Conservation (phyloP, 2,329 filamentous ascomycete genomes). For the Pseudogymnoascus sp. region DNA sequence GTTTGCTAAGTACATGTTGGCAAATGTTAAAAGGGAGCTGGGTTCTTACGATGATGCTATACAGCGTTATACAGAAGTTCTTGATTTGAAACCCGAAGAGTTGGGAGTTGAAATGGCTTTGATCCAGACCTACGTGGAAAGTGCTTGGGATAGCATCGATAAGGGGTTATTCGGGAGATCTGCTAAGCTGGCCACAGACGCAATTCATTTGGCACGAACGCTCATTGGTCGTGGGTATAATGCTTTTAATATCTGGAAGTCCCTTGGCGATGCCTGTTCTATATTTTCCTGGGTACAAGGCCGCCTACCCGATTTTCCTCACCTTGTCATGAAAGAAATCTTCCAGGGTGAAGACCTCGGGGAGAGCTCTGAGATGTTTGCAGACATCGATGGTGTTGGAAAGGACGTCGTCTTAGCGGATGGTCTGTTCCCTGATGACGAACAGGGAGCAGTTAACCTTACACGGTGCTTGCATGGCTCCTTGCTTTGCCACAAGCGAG, state of each 20-base stretch:
- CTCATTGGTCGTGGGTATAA: slow-evolving; percentile 51
- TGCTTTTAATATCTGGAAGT: slow-evolving; percentile 94
- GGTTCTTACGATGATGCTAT: slow-evolving; percentile 85
- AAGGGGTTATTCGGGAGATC: slow-evolving; percentile 83
- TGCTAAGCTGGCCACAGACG: slow-evolving; percentile 58
- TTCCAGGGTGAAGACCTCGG: slow-evolving; percentile 46
- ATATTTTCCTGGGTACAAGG: slow-evolving; percentile 73
- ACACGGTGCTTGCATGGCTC: slow-evolving; percentile 58
- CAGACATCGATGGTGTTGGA: slow-evolving; percentile 60
- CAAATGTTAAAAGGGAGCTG: slow-evolving; percentile 86
- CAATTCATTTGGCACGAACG: slow-evolving; percentile 57
- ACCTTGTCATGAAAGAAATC: slow-evolving; percentile 47
- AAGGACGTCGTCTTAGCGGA: slow-evolving; percentile 30
- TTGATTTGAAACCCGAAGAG: slow-evolving; percentile 60
- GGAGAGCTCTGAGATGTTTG: slow-evolving; percentile 50
- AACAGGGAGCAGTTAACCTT: slow-evolving; percentile 34
- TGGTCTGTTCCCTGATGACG: slow-evolving; percentile 25
- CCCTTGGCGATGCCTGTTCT: slow-evolving; percentile 78
- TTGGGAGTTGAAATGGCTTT: slow-evolving; percentile 82
- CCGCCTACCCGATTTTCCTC: slow-evolving; percentile 54
- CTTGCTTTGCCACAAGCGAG: slow-evolving; percentile 80
- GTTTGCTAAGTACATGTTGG: slow-evolving; percentile 96
- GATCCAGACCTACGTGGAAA: slow-evolving; percentile 81
- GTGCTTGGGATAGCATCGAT: slow-evolving; percentile 65
- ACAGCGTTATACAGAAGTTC: slow-evolving; percentile 63